Evolutionary conservation across 2,329 filamentous ascomycete genomes (phyloP), one percentile per base, ranked within the genome.

Genomic region (Colletotrichum sp.): DNA sequence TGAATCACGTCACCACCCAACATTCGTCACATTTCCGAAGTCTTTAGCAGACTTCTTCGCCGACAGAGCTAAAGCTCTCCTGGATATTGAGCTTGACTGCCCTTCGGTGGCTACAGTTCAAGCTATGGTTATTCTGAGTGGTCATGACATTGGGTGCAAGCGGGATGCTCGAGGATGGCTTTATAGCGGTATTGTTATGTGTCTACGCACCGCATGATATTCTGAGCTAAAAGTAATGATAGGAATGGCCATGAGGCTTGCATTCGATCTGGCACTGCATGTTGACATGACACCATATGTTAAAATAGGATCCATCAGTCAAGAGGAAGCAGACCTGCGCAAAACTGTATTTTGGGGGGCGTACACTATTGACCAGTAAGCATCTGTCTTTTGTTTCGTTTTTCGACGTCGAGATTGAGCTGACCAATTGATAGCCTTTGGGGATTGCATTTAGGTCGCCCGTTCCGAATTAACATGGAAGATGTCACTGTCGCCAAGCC

Each of bases 11-110:
- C 85, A 7, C 16, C 62, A 66, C 30, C 62, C 62, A 16, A 52
- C 62, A 10, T 86, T 86, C 56, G 56, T 61, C 16, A 70, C 67
- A 27, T 70, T 77, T 80, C 86, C 71, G 83, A 84, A 27, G 82
- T 85, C 75, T 79, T 81, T 36, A 81, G 30, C 67, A 9, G 67
- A 70, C 27, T 70, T 70, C 32, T 70, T 70, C 27, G 67, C 67
- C 9, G 67, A 70, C 10, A 39, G 67, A 18, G 55, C 67, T 3
- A 70, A 70, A 52, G 36, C 67, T 15, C 39, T 70, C 13, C 18
- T 70, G 15, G 67, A 70, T 13, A 61, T 70, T 22, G 67, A 70
- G 22, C 67, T 70, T 8, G 56, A 62, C 16, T 30, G 56, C 16
- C 67, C 67, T 12, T 48, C 55, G 25, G 56, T 70, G 9, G 67